Conservation (phyloP, 2,329 filamentous ascomycete species). For the Moelleriella libera region DNA sequence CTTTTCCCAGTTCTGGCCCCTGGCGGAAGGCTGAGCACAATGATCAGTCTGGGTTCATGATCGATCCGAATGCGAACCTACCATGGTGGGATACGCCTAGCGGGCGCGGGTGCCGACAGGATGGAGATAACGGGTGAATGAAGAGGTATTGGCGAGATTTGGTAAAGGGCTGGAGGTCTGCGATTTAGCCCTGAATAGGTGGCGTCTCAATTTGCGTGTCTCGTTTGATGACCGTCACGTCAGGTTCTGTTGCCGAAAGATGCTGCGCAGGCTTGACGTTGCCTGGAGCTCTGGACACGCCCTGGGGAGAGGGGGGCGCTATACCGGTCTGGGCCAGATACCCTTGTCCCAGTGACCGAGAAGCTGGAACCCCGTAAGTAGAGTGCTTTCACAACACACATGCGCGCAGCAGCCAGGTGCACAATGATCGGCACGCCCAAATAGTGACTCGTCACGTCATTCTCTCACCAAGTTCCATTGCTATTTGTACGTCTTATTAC, state of each 20-base stretch:
- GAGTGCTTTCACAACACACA: too few species aligned
- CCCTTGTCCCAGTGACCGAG: not conserved
- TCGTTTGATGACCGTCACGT: not conserved
- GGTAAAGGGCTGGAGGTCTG: too few species aligned
- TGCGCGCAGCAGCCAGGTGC: too few species aligned
- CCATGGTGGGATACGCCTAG: slow-evolving; percentile 2
- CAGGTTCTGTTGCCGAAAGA: not conserved
- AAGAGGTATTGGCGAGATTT: too few species aligned
- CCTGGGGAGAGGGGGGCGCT: slow-evolving; percentile 9
- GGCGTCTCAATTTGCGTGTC: too few species aligned
- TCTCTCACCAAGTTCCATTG: too few species aligned
- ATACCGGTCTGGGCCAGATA: slow-evolving; percentile 8
- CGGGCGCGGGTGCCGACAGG: slow-evolving; percentile 5
- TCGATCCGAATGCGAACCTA: not conserved
- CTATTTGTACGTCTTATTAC: too few species aligned
- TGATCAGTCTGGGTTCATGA: slow-evolving; percentile 8
- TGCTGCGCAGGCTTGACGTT: slow-evolving; percentile 7
- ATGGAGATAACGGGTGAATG: not conserved
- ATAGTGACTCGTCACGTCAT: too few species aligned
- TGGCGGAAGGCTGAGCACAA: slow-evolving; percentile 70
- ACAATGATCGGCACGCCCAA: too few species aligned
- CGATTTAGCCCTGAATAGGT: too few species aligned
- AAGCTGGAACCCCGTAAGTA: too few species aligned
- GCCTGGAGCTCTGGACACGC: slow-evolving; percentile 24
- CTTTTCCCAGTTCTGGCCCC: slow-evolving; percentile 93